Evolutionary conservation across 768 basidiomycete genomes (phyloP), one percentile per base, ranked within the genome.

Genomic region (Lanmaoa rubissima): DNA sequence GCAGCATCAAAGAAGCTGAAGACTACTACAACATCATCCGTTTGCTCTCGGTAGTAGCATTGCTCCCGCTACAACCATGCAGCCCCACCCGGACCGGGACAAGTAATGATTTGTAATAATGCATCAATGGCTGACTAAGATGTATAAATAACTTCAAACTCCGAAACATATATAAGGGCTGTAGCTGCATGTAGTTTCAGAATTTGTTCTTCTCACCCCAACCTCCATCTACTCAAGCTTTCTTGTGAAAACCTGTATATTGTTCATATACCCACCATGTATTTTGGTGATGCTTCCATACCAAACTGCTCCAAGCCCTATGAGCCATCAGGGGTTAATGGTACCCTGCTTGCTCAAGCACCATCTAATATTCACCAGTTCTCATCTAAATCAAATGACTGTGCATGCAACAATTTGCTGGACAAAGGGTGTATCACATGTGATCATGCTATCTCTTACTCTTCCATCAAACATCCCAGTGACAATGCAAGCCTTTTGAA

Each of bases 91-190:
- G 3, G 21, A 24, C 21, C 21, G 21, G 21, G 21, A 24, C 21
- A 24, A 24, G 21, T 24, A 24, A 24, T 19, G 16, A 34, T 38
- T 54, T 32, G 32, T 48, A 26, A 52, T 38, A n/a, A 40, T 40
- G 31, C 31, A 31, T 36, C 4, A 26, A 39, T 26, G 2, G 24
- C 51, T 65, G 51, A 65, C 41, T 36, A 47, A 54, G 35, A 53
- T 26, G 11, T 19, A 3, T 1, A 8, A 8, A 4, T n/a, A 14
- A 28, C 49, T 67, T 66, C 1, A 58, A 66, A 52, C 64, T 58
- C 65, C 63, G 65, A 55, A 0, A 0, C 2, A 8, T 59, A 59
- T 65, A 62, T 61, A 68, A 58, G 1, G 14, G 14, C 4, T 40
- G 9, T 1, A 17, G 36, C 39, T 64, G 46, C 26, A 49, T 35